phyloP scores from a whole-genome alignment of 371 early-diverging fungal species.

The Mucor racemosus region DNA sequence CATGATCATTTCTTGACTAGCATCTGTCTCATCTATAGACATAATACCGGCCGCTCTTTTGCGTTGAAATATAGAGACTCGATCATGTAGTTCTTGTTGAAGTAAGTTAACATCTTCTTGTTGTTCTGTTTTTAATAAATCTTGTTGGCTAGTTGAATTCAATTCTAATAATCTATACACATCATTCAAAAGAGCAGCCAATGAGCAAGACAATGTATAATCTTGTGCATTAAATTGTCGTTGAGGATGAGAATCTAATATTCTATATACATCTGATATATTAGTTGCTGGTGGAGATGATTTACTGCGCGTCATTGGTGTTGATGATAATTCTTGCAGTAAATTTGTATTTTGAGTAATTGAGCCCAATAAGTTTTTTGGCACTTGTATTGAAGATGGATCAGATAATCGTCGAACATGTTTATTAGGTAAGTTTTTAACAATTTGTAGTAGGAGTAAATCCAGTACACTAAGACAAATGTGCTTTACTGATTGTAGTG shows the following conservation, averaged over 20 bases:
- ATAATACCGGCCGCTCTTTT: conserved; percentile 22
- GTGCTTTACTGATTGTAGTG: conserved; percentile 44
- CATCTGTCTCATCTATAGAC: neutral
- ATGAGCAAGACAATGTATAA: conserved; percentile 49
- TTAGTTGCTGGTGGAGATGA: conserved; percentile 39
- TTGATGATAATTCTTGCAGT: conserved; percentile 16
- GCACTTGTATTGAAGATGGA: conserved; percentile 2
- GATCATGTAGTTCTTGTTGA: conserved; percentile 34
- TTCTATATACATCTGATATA: conserved; percentile 35
- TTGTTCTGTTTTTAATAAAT: neutral
- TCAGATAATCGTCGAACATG: conserved; percentile 34
- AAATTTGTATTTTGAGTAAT: conserved; percentile 36
- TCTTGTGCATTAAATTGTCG: conserved; percentile 24
- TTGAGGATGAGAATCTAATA: conserved; percentile 27
- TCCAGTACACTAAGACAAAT: conserved; percentile 42
- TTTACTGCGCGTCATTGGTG: conserved; percentile 28
- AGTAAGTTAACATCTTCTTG: conserved; percentile 11
- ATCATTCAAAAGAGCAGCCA: conserved; percentile 47
- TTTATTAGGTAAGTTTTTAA: conserved; percentile 18
- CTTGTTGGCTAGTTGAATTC: conserved; percentile 5
- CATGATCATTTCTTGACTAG: conserved; percentile 29
- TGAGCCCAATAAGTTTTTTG: conserved; percentile 28
- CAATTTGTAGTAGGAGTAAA: conserved; percentile 37
- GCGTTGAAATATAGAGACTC: conserved; percentile 33
- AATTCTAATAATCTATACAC: conserved; percentile 48